Percentiles rank a stretch among this genome's conserved stretches.
phyloP scores from a whole-genome alignment of 2,329 filamentous ascomycete genomes.

The Chaetomium globosum region DNA sequence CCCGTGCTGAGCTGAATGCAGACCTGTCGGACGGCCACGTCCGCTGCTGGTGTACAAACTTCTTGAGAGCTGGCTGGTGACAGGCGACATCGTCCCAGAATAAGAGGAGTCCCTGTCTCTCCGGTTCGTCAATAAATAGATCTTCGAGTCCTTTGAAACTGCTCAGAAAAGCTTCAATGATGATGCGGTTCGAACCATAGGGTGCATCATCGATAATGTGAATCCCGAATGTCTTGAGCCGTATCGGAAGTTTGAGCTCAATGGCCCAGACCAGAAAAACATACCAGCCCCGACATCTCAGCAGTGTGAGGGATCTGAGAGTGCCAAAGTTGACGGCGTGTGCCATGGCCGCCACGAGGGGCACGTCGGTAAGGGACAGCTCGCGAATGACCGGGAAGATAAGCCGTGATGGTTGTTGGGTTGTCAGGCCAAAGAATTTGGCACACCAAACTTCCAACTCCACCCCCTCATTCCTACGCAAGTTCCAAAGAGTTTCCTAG shows the following conservation, averaged over 20 bases:
- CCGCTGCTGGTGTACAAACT: neutral
- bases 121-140: neutral
- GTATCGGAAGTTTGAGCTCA: neutral
- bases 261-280: neutral
- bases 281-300: neutral
- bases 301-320: conserved; percentile 1
- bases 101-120: neutral
- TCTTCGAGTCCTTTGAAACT: conserved; percentile 1
- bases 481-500: neutral
- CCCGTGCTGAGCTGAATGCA: neutral
- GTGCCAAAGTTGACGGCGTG: conserved; percentile 1
- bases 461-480: neutral
- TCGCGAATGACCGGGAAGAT: neutral
- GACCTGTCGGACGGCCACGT: neutral
- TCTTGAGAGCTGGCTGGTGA: neutral
- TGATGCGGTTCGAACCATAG: neutral
- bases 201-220: neutral
- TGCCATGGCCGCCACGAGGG: neutral
- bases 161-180: neutral
- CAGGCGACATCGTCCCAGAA: neutral
- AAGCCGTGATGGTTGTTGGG: neutral
- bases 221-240: neutral
- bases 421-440: conserved; percentile 1
- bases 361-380: neutral
- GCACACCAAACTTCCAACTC: neutral